A percentile compares a stretch with the other conserved stretches of the same genome.
phyloP scores from a whole-genome alignment of 2,329 filamentous ascomycete genomes.

The Neopestalotiopsis rosae region DNA sequence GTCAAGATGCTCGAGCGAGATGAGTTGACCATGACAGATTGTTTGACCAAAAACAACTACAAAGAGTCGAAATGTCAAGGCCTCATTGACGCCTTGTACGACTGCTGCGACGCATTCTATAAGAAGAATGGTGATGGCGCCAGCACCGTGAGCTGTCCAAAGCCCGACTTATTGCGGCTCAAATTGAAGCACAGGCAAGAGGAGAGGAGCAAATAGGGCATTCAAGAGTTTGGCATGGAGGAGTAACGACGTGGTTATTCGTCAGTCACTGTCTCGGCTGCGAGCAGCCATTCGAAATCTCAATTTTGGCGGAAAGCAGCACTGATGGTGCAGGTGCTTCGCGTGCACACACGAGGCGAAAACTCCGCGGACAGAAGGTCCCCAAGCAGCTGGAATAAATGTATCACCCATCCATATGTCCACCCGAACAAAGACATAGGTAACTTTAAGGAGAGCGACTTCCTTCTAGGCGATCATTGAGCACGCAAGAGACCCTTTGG shows the following conservation, averaged over 20 bases:
- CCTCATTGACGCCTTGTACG: constrained; percentile 84
- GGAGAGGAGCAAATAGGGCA: constrained; percentile 27
- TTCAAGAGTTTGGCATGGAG: background rate
- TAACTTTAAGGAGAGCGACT: constrained; percentile 74
- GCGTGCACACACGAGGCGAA: background rate
- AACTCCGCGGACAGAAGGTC: background rate
- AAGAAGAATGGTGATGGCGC: constrained; percentile 77
- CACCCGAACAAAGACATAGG: constrained; percentile 52
- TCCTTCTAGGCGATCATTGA: constrained; percentile 95
- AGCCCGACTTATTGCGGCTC: constrained; percentile 76
- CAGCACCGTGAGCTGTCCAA: constrained; percentile 83
- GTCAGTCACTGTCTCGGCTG: background rate
- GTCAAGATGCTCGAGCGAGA: constrained; percentile 8
- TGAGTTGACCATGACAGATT: constrained; percentile 61
- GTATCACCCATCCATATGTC: constrained; percentile 46
- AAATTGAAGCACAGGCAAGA: constrained; percentile 80
- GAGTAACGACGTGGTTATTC: background rate
- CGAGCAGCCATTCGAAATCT: background rate
- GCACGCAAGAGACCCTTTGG: constrained; percentile 88
- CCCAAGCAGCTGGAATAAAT: constrained; percentile 25
- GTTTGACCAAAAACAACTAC: constrained; percentile 82
- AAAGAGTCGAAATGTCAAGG: constrained; percentile 82
- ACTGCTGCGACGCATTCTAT: constrained; percentile 93
- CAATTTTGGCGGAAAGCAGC: background rate
- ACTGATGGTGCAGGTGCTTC: background rate